phyloP scores from a whole-genome alignment of 306 rosid genomes.

The Echinosophora koreensis region DNA sequence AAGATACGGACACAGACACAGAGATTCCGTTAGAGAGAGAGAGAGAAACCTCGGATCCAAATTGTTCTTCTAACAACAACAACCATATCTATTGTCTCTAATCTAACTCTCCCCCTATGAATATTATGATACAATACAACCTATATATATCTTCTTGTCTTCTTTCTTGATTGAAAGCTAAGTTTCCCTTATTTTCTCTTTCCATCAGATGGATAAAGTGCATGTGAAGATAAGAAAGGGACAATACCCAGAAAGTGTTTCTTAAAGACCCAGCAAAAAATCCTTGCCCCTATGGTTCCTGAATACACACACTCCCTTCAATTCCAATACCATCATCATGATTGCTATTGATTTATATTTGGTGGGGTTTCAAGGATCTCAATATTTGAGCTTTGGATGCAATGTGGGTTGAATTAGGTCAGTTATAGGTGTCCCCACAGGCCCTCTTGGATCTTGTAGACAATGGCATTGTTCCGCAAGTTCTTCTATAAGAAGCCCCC shows the following conservation, averaged over 20 bases:
- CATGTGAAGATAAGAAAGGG: constrained; percentile 56
- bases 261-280: constrained; percentile 82
- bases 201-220: constrained; percentile 54
- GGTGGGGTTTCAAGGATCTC: constrained; percentile 55
- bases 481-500: constrained; percentile 98
- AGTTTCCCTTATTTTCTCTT: constrained; percentile 58
- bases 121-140: neutral
- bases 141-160: constrained; percentile 41
- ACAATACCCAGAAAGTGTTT: constrained; percentile 57
- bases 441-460: constrained; percentile 60
- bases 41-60: constrained; percentile 64
- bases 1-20: constrained; percentile 42
- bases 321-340: constrained; percentile 45
- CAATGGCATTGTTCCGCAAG: constrained; percentile 90
- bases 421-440: constrained; percentile 44
- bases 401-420: constrained; percentile 60
- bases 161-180: constrained; percentile 83
- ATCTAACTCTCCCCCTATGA: constrained; percentile 29
- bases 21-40: constrained; percentile 48
- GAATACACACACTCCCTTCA: constrained; percentile 59
- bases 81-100: constrained; percentile 29
- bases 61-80: constrained; percentile 42
- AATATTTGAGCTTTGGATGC: constrained; percentile 39
- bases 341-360: constrained; percentile 38
- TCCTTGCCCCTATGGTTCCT: constrained; percentile 65